Base-by-base conservation (phyloP, 345 rosid genomes). In the Abelmoschus esculentus region DNA sequence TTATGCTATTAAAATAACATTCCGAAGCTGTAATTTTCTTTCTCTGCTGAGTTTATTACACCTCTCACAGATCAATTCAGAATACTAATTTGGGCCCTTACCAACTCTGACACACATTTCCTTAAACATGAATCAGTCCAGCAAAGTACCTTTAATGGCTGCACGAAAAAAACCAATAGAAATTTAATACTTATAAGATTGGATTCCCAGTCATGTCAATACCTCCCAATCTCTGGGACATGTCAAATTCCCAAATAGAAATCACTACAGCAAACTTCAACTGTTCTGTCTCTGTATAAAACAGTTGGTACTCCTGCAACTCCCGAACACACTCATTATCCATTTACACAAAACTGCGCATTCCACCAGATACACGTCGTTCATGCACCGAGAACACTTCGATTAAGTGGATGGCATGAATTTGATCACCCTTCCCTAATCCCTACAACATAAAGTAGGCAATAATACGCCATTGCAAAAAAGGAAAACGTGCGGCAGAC, bases 1-100 rank as follows among this genome's bases (percentile, higher is more conserved):
- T 36, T 7, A 7, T 7, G 6, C 6, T 36, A 7, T 36, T 36
- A 36, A 36, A 36, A 6, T 36, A 36, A 89, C 50, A 46, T 12
- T 3, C 13, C 38, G 72, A 66, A 52, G 55, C 19, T 76, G 78
- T 81, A 70, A 52, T 64, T 67, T 70, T 61, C 70, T 53, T 56
- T 66, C 31, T 5, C 3, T 54, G 31, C 19, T 0, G 14, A 29
- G 34, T 70, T 31, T 49, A 61, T 70, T 61, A 61, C 54, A 54
- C 22, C 28, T 32, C 31, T 65, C 49, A 61, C 46, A 29, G 73
- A 18, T 34, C 32, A 59, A 36, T 36, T 36, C 8, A 36, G 40
- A 36, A 36, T 36, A 36, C 40, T 36, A 36, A 36, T 36, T 36
- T 36, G 40, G 38, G 40, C 40, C 8, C 40, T 36, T 36, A 36